Conservation (phyloP, 2,329 filamentous ascomycete genomes). For the Epichloe typhina region DNA sequence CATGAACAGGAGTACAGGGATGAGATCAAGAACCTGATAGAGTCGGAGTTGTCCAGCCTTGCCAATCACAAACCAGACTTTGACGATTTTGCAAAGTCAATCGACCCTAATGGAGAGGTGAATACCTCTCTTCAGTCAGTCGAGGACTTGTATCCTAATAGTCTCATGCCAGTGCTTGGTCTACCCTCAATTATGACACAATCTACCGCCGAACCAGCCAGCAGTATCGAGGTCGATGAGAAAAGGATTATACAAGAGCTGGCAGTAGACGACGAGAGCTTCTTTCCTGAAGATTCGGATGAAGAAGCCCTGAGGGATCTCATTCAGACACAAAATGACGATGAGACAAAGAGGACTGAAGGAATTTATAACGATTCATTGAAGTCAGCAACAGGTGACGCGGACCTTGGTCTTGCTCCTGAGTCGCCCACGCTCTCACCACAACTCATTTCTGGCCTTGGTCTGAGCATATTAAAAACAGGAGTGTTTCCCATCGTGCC, state of each 20-base stretch:
- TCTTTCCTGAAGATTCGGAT: conserved; percentile 39
- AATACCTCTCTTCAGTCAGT: conserved; percentile 73
- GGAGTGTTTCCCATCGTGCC: conserved; percentile 24
- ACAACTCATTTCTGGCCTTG: conserved; percentile 21
- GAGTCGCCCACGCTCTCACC: not conserved
- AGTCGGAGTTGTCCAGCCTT: conserved; percentile 43
- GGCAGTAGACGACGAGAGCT: conserved; percentile 34
- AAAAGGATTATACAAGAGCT: conserved; percentile 34
- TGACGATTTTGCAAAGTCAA: conserved; percentile 47
- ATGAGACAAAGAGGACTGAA: not conserved
- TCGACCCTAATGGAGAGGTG: conserved; percentile 43
- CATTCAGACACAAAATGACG: conserved; percentile 2
- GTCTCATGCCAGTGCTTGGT: conserved; percentile 37
- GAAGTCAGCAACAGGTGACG: not conserved
- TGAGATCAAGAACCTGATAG: conserved; percentile 49
- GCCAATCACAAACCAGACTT: conserved; percentile 37
- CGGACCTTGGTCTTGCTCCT: not conserved
- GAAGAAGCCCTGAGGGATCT: conserved; percentile 30
- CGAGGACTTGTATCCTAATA: conserved; percentile 69
- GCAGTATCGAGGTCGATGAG: conserved; percentile 53
- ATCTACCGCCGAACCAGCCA: conserved; percentile 21
- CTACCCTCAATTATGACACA: conserved; percentile 29
- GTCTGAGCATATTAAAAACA: conserved; percentile 28
- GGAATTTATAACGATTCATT: not conserved
- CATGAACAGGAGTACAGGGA: conserved; percentile 75